Conservation (phyloP, 805 yeast species). For the Cyberlindnera misumaiensis region DNA sequence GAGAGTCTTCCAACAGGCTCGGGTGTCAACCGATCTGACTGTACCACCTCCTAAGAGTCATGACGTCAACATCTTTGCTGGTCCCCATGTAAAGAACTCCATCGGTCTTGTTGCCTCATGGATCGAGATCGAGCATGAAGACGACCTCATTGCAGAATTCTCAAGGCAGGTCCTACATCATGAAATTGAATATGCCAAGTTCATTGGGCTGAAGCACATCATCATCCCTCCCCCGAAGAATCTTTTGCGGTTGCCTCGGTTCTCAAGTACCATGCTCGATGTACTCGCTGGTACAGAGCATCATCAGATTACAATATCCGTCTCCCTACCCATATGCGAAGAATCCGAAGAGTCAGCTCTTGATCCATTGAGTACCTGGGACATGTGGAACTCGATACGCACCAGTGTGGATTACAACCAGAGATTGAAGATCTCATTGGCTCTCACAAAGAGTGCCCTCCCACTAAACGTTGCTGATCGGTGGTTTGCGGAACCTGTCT, state of each 20-base stretch:
- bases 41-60: constrained; percentile 35
- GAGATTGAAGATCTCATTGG: constrained; percentile 64
- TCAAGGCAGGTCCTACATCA: constrained; percentile 51
- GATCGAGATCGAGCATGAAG: constrained; percentile 58
- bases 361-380: constrained; percentile 54
- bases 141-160: constrained; percentile 41
- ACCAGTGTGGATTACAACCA: constrained; percentile 45
- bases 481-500: constrained; percentile 66
- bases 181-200: constrained; percentile 53
- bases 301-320: constrained; percentile 29
- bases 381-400: constrained; percentile 64
- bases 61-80: constrained; percentile 38
- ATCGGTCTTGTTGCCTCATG: constrained; percentile 61
- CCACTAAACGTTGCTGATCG: constrained; percentile 45
- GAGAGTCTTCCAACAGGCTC: constrained; percentile 29
- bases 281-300: constrained; percentile 26
- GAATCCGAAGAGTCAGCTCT: constrained; percentile 25
- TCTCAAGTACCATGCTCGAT: constrained; percentile 36
- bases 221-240: constrained; percentile 62
- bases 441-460: constrained; percentile 57
- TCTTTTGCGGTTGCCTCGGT: constrained; percentile 42
- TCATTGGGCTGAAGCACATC: constrained; percentile 48
- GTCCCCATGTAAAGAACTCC: constrained; percentile 33
- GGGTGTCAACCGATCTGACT: constrained; percentile 15
- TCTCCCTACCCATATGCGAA: constrained; percentile 44